Evolutionary conservation across 305 asterid species (phyloP), one percentile per base, ranked within the genome.

Genomic region (Euphrasia arctica): DNA sequence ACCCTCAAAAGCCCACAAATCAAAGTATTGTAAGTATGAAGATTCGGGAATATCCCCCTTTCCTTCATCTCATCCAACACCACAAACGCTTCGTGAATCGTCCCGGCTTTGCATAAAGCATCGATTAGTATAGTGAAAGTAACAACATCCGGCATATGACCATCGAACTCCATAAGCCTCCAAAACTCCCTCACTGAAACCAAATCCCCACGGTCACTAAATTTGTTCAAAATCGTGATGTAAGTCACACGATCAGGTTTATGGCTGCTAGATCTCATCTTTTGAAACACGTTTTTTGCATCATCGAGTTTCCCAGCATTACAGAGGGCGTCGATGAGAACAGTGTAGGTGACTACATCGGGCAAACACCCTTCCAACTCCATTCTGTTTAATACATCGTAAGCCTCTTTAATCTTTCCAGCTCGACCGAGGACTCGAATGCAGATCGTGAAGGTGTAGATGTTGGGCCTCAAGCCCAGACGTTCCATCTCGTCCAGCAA

Each of bases 191-290:
- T 75, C 13, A 89, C 76, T 4, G 90, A 76, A 9, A 73, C 84
- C 79, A 92, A 69, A 76, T 92, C 98, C 12, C 93, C 89, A 58
- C 9, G 61, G 76, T 87, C 96, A 65, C 93, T 76, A 54, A 87
- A 79, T 77, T 80, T 87, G 70, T 89, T 93, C 72, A 92, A 73
- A 80, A 92, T 78, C 41, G 98, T 92, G 54, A 92, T 84, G 69
- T 92, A 92, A 54, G 97, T 89, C 60, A 89, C 98, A 13, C 87
- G 87, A 70, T 92, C 98, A 0, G 98, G 98, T 70, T 81, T 89
- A 29, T 89, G 96, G 68, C 78, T 78, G 69, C 95, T 77, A 42
- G 68, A 54, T 80, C 74, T 92, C 98, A 92, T 85, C 83, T 84
- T 84, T 78, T 9, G 51, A 62, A 92, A 89, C 52, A 92, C 82